Conservation (phyloP, 2,329 filamentous ascomycete genomes). For the Emergomyces orientalis region DNA sequence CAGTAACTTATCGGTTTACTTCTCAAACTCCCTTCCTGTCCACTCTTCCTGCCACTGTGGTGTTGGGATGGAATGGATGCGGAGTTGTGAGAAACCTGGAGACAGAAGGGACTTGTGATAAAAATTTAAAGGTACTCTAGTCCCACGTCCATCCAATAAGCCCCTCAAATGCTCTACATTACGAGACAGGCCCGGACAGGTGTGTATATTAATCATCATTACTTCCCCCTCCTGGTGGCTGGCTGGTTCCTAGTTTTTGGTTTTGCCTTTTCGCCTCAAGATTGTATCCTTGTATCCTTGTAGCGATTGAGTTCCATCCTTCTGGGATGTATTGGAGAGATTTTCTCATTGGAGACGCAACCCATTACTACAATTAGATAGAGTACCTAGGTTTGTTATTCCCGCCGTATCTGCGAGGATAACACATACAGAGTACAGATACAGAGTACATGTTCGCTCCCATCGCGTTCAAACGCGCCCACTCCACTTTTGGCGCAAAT, state of each 20-base stretch:
- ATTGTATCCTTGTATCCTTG: background rate
- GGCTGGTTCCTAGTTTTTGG: background rate
- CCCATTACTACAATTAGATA: background rate
- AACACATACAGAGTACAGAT: background rate
- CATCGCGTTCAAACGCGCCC: background rate
- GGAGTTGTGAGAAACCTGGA: no score
- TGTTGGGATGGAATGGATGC: no score
- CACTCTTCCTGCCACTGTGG: no score
- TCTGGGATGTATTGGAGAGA: background rate
- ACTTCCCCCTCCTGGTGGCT: background rate
- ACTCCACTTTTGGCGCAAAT: background rate
- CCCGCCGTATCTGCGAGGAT: background rate
- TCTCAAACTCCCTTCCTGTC: background rate
- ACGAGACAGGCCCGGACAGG: no score
- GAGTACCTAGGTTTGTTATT: background rate
- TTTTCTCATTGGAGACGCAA: background rate
- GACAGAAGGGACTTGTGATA: no score
- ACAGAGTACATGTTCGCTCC: no score
- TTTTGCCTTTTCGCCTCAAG: background rate
- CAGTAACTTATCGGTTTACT: background rate
- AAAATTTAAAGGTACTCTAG: no score
- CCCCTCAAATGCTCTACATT: no score
- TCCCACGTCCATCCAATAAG: no score
- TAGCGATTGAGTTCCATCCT: background rate
- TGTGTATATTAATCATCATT: background rate